These are phyloP conservation scores for Camellia oleifera DNA, from an alignment of 179 eudicot genomes.

Conservation along the genomic window DNA sequence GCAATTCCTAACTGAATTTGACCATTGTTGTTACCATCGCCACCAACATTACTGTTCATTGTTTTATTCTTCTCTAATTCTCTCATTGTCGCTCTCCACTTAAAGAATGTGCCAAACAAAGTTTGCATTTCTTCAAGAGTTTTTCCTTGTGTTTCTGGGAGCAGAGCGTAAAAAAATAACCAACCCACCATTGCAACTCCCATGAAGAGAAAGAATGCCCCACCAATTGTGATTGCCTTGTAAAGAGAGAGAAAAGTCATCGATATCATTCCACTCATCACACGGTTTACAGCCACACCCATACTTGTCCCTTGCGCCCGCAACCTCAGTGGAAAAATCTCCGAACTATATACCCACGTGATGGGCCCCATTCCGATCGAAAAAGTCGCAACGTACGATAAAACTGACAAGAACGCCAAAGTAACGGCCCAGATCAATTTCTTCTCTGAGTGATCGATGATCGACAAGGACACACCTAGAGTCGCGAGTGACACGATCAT, in stretches of 20 bases:
- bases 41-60: background rate
- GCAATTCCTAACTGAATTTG: conserved; percentile 12
- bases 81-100: conserved; percentile 32
- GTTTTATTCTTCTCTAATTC: conserved; percentile 21
- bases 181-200: conserved; percentile 36
- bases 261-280: conserved; percentile 34
- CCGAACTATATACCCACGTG: conserved; percentile 47
- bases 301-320: conserved; percentile 46
- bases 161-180: conserved; percentile 33
- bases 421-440: conserved; percentile 39
- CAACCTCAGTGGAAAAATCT: conserved; percentile 43
- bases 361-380: conserved; percentile 59
- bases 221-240: conserved; percentile 38
- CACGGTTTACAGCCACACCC: conserved; percentile 36
- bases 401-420: conserved; percentile 20
- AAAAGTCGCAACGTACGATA: conserved; percentile 42
- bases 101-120: conserved; percentile 43
- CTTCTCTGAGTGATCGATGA: conserved; percentile 21
- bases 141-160: conserved; percentile 49
- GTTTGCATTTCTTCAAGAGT: conserved; percentile 45
- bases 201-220: conserved; percentile 45
- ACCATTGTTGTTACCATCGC: background rate
- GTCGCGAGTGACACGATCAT: conserved; percentile 35
- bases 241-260: conserved; percentile 42
- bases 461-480: conserved; percentile 25